phyloP scores from a whole-genome alignment of 768 basidiomycete genomes.

The Collybiopsis confluens region DNA sequence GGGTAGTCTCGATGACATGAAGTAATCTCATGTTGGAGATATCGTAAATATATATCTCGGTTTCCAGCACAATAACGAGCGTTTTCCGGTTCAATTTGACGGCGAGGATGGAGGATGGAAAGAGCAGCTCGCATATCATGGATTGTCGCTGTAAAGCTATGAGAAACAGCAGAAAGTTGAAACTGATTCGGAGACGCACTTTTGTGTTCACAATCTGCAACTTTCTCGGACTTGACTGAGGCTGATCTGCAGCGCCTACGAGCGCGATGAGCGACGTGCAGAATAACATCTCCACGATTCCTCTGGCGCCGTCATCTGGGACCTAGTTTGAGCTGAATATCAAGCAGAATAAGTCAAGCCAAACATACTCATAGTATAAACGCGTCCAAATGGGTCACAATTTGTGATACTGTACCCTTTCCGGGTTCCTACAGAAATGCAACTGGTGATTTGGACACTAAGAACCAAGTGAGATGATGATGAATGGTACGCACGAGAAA shows the following conservation, averaged over 20 bases:
- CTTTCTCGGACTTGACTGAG: slow-evolving; percentile 85
- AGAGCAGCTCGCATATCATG: slow-evolving; percentile 97
- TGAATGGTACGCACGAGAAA: slow-evolving; percentile 62
- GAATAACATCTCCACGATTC: slow-evolving; percentile 99
- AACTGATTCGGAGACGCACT: slow-evolving; percentile 37
- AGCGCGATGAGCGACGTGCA: slow-evolving; percentile 97
- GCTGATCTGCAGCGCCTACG: slow-evolving; percentile 93
- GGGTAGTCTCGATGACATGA: slow-evolving; percentile 95
- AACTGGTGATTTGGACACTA: slow-evolving; percentile 35
- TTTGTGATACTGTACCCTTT: slow-evolving; percentile 98
- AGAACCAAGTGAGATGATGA: neutral
- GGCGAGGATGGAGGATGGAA: slow-evolving; percentile 94
- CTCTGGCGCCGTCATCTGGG: slow-evolving; percentile 86
- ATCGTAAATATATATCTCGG: slow-evolving; percentile 99
- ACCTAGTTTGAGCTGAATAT: neutral
- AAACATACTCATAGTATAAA: slow-evolving; percentile 88
- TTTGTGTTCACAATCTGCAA: slow-evolving; percentile 99
- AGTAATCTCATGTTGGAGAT: slow-evolving; percentile 97
- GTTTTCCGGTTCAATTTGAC: slow-evolving; percentile 98
- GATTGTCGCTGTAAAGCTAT: slow-evolving; percentile 71
- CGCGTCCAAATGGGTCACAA: slow-evolving; percentile 95
- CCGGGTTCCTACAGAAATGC: slow-evolving; percentile 90
- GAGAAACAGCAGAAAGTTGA: slow-evolving; percentile 6
- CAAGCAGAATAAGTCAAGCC: neutral
- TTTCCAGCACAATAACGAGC: slow-evolving; percentile 91